A percentile compares a stretch with the other conserved stretches of the same genome.
phyloP scores from a whole-genome alignment of 805 yeast genomes.

The Yarrowia sp. region DNA sequence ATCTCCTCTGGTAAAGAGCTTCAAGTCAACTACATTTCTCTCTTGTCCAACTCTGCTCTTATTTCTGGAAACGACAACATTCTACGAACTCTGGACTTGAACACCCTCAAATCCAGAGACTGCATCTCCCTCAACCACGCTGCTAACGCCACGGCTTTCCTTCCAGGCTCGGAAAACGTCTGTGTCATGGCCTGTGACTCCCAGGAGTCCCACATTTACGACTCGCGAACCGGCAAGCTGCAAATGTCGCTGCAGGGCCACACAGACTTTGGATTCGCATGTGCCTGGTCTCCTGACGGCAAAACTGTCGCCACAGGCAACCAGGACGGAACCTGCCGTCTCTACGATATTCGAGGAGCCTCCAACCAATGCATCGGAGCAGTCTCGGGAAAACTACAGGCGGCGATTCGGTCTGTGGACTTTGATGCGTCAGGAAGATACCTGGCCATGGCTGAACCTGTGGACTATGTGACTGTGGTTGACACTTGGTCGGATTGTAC shows the following conservation, averaged over 20 bases:
- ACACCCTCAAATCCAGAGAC: conserved; percentile 42
- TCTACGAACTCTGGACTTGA: conserved; percentile 55
- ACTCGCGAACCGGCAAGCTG: conserved; percentile 50
- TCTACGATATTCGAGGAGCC: conserved; percentile 59
- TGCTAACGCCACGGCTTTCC: conserved; percentile 56
- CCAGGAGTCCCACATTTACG: conserved; percentile 55
- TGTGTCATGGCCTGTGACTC: conserved; percentile 61
- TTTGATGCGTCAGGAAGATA: conserved; percentile 57
- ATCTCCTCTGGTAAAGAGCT: not conserved
- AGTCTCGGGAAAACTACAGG: conserved; percentile 46
- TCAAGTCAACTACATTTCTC: conserved; percentile 23
- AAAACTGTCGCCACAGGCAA: conserved; percentile 61
- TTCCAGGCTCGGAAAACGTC: conserved; percentile 53
- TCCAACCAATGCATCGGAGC: conserved; percentile 37
- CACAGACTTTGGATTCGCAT: conserved; percentile 62
- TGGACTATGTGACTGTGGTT: conserved; percentile 63
- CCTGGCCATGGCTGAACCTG: conserved; percentile 63
- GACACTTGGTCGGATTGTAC: conserved; percentile 46
- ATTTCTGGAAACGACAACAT: conserved; percentile 61
- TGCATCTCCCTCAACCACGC: conserved; percentile 55
- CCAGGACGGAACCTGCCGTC: conserved; percentile 64
- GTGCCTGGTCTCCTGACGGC: conserved; percentile 58
- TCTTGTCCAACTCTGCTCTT: conserved; percentile 45
- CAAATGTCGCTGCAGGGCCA: conserved; percentile 54
- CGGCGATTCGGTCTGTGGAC: conserved; percentile 61